Evolutionary conservation across 768 basidiomycete genomes (phyloP), one percentile per base, ranked within the genome.

Genomic region (Trametes cinnabarina): DNA sequence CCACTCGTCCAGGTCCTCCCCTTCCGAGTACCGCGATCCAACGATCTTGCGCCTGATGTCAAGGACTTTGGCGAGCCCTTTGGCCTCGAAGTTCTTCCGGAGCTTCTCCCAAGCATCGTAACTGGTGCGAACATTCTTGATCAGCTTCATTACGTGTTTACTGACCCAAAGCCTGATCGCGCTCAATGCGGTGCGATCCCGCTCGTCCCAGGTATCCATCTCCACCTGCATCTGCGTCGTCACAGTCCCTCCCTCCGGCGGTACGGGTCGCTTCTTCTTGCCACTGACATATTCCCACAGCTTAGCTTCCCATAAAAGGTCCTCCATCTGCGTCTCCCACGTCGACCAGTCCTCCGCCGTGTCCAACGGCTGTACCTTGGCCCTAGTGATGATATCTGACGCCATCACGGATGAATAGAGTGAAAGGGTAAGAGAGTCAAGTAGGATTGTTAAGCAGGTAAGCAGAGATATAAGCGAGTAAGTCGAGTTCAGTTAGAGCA

Each of bases 1-100:
- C 55, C 75, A 73, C 46, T 68, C 68, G 20, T 71, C 68, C 32
- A 77, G 66, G 43, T 70, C 64, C 19, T 63, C 58, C 8, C 61
- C 68, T 10, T 76, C 74, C 23, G 67, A 65, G 44, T 68, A 70
- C 19, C 62, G 48, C 12, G 64, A 51, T 2, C 66, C 59, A 40
- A 65, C 69, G 53, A 75, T 53, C 50, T 71, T 69, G 12, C 71
- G 59, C 25, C 63, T 65, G 26, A 66, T 49, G 3, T 60, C 53
- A 0, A 73, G 56, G 15, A 73, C 64, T 5, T 68, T 69, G 8
- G 72, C 59, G 9, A 67, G 49, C 6, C 74, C 72, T 28, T 58
- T 50, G 4, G 66, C 54, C 58, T 72, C 69, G 46, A 70, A 72
- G 34, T 71, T 71, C 1, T 58, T 55, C n/a, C 51, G 50, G 25